Base-by-base conservation (phyloP, 352 stramenopile species). In the Globisporangium nodosum region DNA sequence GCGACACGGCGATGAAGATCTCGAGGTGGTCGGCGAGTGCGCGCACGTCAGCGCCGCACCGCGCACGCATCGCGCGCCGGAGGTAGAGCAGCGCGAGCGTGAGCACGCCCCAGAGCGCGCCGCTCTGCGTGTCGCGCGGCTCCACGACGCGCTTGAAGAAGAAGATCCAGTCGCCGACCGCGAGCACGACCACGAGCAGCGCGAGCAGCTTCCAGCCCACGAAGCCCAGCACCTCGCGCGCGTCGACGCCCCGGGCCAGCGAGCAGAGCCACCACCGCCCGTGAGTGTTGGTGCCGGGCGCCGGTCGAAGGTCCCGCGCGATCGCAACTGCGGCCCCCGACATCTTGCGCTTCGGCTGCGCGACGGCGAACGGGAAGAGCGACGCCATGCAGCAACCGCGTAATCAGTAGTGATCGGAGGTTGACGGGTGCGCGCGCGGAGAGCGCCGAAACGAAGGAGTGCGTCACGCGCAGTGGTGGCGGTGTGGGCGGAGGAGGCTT, bases 141-240 rank as follows among this genome's bases (percentile, higher is more conserved):
- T 82, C 68, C 35, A 87, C 64, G 37, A 85, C 68, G 58, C 81
- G 83, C 63, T 85, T 85, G 70, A 85, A 87, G 56, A 87, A 85
- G 13, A 74, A 67, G 45, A 85, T 64, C 77, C 77, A 87, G 40
- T 85, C 77, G 54, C 66, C 71, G 5, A 81, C 55, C 3, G 60
- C 70, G 27, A 84, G 63, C 43, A 85, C 68, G 16, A 58, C 42
- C 37, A 85, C 66, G 37, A 43, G 37, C 37, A 43, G 37, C 43
- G 72, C 71, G 21, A 67, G 69, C 31, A 82, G 40, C 56, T 63
- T 66, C 40, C 81, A 85, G 7, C 78, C 51, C 45, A 76, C 42
- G 51, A 87, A 87, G 33, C 49, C 57, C 13, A 74, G 53, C 33
- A 81, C 50, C 54, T 39, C 27, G 48, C 48, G n/a, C 33, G 50